A percentile compares a stretch with the other conserved stretches of the same genome.
Conservation (phyloP, 2,329 filamentous ascomycete species). For the Colletotrichum gloeosporioides region DNA sequence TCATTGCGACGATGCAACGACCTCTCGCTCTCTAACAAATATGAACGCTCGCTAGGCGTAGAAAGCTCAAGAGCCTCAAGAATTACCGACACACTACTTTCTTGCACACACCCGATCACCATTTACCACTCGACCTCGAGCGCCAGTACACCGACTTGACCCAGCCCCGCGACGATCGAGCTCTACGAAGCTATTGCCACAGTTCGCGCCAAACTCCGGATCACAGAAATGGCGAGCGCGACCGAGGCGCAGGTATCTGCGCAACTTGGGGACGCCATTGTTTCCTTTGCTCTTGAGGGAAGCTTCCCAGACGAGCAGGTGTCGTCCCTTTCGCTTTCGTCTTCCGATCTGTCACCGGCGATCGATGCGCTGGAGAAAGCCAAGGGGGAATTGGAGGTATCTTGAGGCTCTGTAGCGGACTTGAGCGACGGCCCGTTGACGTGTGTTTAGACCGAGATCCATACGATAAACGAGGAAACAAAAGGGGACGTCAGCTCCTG, state of each 20-base stretch:
- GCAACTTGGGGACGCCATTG: conserved; percentile 43
- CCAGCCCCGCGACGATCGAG: not conserved
- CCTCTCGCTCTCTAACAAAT: not conserved
- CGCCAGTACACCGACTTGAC: not conserved
- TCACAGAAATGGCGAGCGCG: conserved; percentile 32
- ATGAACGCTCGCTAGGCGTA: not conserved
- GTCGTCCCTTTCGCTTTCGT: conserved; percentile 40
- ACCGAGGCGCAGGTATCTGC: conserved; percentile 27
- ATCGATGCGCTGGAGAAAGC: conserved; percentile 42
- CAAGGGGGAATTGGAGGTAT: conserved; percentile 45
- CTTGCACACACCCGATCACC: not conserved
- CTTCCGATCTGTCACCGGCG: conserved; percentile 42
- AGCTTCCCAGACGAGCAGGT: conserved; percentile 45
- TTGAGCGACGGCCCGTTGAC: not conserved
- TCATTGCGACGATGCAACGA: conserved; percentile 3
- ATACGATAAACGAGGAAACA: conserved; percentile 75
- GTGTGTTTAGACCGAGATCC: conserved; percentile 68
- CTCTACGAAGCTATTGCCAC: not conserved
- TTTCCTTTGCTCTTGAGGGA: conserved; percentile 44
- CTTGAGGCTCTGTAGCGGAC: not conserved
- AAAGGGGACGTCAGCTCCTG: conserved; percentile 83
- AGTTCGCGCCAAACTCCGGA: not conserved
- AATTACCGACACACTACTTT: not conserved
- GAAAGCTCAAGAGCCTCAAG: not conserved
- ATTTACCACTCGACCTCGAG: not conserved